phyloP scores from a whole-genome alignment of 805 yeast genomes.

The Metschnikowia continentalis region DNA sequence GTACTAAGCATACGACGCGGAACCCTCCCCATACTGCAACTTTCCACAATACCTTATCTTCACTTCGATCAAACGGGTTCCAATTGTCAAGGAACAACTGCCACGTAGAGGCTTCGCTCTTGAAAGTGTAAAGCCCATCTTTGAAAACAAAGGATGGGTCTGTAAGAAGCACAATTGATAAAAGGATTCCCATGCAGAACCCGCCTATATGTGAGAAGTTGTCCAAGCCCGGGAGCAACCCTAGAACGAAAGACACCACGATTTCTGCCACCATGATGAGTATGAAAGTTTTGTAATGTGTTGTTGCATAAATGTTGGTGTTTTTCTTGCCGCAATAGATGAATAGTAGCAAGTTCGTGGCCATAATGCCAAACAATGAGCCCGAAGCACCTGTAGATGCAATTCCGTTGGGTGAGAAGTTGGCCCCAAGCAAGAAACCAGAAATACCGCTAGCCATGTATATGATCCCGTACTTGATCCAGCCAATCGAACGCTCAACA shows the following conservation, averaged over 20 bases:
- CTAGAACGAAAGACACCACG: constrained; percentile 55
- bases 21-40: constrained; percentile 52
- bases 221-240: constrained; percentile 69
- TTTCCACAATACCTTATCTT: constrained; percentile 30
- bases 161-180: constrained; percentile 47
- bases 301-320: constrained; percentile 42
- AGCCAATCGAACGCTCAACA: constrained; percentile 56
- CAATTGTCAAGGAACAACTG: constrained; percentile 34
- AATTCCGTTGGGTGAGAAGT: constrained; percentile 62
- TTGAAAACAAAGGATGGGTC: constrained; percentile 50
- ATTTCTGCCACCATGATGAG: constrained; percentile 52
- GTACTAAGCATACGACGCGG: constrained; percentile 41
- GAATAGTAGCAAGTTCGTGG: constrained; percentile 54
- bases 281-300: constrained; percentile 45
- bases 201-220: constrained; percentile 77
- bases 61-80: constrained; percentile 35
- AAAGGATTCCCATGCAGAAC: constrained; percentile 54
- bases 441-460: constrained; percentile 60
- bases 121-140: constrained; percentile 37
- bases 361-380: constrained; percentile 64
- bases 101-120: constrained; percentile 26
- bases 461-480: constrained; percentile 47
- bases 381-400: constrained; percentile 72
- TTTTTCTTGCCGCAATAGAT: constrained; percentile 49
- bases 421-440: constrained; percentile 66